Percentiles rank a stretch among this genome's conserved stretches.
Conservation (phyloP, 345 rosid genomes). For the Litchi chinensis region DNA sequence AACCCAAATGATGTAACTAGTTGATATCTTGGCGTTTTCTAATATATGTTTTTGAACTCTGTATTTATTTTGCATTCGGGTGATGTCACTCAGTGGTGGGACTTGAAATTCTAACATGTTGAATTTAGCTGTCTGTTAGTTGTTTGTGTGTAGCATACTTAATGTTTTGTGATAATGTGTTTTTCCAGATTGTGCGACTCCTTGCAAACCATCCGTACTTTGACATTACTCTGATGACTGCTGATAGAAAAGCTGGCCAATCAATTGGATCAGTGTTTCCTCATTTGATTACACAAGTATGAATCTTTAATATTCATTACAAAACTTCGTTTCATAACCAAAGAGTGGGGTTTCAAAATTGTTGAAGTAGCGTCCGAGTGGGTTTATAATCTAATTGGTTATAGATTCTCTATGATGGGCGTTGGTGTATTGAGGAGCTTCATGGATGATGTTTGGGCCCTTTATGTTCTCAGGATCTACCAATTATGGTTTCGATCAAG, state of each 20-base stretch:
- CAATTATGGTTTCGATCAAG: slow-evolving; percentile 65
- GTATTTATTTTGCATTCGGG: not conserved
- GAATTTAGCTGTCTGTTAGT: not conserved
- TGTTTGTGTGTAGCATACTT: not conserved
- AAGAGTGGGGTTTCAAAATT: not conserved
- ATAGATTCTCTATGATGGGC: not conserved
- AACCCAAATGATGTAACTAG: not conserved
- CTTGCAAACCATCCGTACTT: slow-evolving; percentile 80
- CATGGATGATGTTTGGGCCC: slow-evolving; percentile 8
- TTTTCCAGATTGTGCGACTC: slow-evolving; percentile 76
- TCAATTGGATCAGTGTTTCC: slow-evolving; percentile 86
- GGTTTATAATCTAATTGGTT: not conserved
- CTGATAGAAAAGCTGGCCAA: slow-evolving; percentile 99
- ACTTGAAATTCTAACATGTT: not conserved
- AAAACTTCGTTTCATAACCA: not conserved
- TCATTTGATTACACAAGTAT: slow-evolving; percentile 73
- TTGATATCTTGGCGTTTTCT: not conserved
- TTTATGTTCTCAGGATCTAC: slow-evolving; percentile 63
- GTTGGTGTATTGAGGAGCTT: not conserved
- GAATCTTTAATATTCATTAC: slow-evolving; percentile 10
- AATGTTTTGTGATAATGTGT: not conserved
- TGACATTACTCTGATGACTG: slow-evolving; percentile 79
- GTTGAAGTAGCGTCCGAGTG: not conserved
- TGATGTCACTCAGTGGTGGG: not conserved
- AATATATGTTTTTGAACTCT: not conserved